Conservation (phyloP, 352 stramenopile genomes). For the Phytophthora fragariaefolia region DNA sequence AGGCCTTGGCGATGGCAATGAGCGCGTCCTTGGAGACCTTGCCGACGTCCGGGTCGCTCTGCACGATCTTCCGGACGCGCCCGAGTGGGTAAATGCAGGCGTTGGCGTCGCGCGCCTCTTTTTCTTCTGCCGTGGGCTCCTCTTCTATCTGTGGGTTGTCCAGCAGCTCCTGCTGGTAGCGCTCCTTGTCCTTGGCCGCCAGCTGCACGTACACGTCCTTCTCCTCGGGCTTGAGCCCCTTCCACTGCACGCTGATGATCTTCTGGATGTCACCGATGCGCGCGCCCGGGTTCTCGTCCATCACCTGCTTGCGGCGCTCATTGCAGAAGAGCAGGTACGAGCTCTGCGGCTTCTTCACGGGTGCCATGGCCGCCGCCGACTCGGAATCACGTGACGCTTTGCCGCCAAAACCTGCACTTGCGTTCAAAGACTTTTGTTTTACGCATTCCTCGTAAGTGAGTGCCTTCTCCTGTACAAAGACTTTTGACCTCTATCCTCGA, state of each 20-base stretch:
- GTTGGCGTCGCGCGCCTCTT: slow-evolving; percentile 33
- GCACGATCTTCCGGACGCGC: slow-evolving; percentile 94
- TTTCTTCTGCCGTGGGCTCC: slow-evolving; percentile 51
- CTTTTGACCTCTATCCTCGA: slow-evolving; percentile 10
- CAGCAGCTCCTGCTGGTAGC: slow-evolving; percentile 78
- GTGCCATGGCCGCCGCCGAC: slow-evolving; percentile 40
- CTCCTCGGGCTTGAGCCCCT: slow-evolving; percentile 79
- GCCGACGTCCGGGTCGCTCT: slow-evolving; percentile 92
- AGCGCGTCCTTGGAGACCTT: slow-evolving; percentile 94
- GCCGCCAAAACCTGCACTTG: slow-evolving; percentile 20
- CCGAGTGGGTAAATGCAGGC: slow-evolving; percentile 67
- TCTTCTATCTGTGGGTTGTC: slow-evolving; percentile 69
- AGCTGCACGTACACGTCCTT: slow-evolving; percentile 90
- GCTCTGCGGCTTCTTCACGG: slow-evolving; percentile 87
- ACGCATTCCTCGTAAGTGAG: slow-evolving; percentile 6
- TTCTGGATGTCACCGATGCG: slow-evolving; percentile 87
- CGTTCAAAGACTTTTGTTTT: slow-evolving; percentile 7
- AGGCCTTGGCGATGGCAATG: slow-evolving; percentile 92
- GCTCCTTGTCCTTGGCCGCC: slow-evolving; percentile 87
- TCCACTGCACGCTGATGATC: slow-evolving; percentile 92
- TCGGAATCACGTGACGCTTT: slow-evolving; percentile 1
- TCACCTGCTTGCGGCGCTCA: slow-evolving; percentile 74
- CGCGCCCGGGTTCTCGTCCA: slow-evolving; percentile 61
- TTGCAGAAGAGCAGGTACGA: slow-evolving; percentile 89
- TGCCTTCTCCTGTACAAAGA: slow-evolving; percentile 5